These are phyloP conservation scores for Spiromastix sp. DNA, from an alignment of 2,329 filamentous ascomycete genomes.

Conservation along the genomic window DNA sequence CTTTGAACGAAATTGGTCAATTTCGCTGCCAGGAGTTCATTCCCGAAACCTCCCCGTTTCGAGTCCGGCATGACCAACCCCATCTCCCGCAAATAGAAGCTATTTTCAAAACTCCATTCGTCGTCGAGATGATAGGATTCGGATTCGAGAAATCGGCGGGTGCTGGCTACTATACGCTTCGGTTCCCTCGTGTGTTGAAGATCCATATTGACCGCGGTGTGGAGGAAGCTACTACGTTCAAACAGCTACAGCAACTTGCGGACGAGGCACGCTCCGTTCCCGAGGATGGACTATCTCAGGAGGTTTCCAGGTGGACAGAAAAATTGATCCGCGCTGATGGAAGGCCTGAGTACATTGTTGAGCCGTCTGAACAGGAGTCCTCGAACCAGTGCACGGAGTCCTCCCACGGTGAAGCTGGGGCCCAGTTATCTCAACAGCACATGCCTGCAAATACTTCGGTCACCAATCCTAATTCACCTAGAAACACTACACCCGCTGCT, in stretches of 20 bases:
- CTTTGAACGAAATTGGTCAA: slow-evolving; percentile 40
- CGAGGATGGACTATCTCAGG: slow-evolving; percentile 10
- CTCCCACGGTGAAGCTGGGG: neutral
- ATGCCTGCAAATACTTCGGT: too few species aligned
- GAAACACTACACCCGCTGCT: too few species aligned
- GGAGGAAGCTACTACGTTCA: slow-evolving; percentile 57
- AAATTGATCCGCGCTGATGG: slow-evolving; percentile 7
- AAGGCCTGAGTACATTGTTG: slow-evolving; percentile 10
- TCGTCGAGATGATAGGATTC: slow-evolving; percentile 72
- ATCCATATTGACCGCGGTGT: slow-evolving; percentile 66
- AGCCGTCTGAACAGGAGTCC: slow-evolving; percentile 8
- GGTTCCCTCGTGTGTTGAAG: slow-evolving; percentile 68
- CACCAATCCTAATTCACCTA: too few species aligned
- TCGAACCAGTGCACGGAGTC: too few species aligned
- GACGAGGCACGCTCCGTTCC: slow-evolving; percentile 42
- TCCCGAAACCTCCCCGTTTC: slow-evolving; percentile 24
- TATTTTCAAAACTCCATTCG: slow-evolving; percentile 59
- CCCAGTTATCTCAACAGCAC: too few species aligned
- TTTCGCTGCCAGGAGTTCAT: slow-evolving; percentile 31
- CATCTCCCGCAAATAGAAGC: slow-evolving; percentile 25
- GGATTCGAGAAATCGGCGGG: slow-evolving; percentile 65
- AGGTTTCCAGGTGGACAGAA: slow-evolving; percentile 5
- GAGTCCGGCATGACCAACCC: slow-evolving; percentile 37
- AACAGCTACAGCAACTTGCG: slow-evolving; percentile 59
- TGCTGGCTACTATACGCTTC: slow-evolving; percentile 59